A percentile compares a stretch with the other conserved stretches of the same genome.
phyloP scores from a whole-genome alignment of 192 early-diverging fungal species.

The Rhizophagus clarus region DNA sequence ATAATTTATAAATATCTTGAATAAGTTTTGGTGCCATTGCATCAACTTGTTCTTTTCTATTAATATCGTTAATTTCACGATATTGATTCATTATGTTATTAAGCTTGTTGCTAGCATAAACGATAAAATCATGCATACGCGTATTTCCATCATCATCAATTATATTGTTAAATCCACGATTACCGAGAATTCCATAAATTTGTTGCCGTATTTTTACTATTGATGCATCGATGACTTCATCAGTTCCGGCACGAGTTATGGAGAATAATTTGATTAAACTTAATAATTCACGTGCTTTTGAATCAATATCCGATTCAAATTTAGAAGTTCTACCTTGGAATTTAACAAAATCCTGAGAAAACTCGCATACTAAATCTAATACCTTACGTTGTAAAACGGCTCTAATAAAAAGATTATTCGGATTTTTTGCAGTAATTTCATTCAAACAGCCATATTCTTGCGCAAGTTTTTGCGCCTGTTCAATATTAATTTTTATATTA shows the following conservation, averaged over 20 bases:
- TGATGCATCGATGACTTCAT: neutral
- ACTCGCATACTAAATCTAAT: too few species aligned
- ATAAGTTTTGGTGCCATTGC: neutral
- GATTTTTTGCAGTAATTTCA: neutral
- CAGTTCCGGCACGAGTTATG: neutral
- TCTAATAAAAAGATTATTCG: neutral
- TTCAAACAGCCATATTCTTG: neutral
- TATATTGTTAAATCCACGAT: neutral
- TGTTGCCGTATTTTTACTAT: neutral
- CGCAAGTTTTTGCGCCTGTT: neutral
- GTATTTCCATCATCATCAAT: too few species aligned
- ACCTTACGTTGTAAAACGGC: too few species aligned
- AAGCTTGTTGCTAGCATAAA: neutral
- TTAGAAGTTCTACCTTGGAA: too few species aligned
- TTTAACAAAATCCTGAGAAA: too few species aligned
- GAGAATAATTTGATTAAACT: neutral
- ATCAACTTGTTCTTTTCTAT: neutral
- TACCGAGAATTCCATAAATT: conserved; percentile 11
- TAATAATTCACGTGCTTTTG: neutral
- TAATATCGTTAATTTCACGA: neutral
- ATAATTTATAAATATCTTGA: neutral
- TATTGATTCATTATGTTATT: neutral
- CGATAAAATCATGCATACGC: neutral
- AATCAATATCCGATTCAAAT: too few species aligned
- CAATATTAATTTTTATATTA: neutral